Conservation (phyloP, 2,329 filamentous ascomycete species). For the Neonectria hederae region DNA sequence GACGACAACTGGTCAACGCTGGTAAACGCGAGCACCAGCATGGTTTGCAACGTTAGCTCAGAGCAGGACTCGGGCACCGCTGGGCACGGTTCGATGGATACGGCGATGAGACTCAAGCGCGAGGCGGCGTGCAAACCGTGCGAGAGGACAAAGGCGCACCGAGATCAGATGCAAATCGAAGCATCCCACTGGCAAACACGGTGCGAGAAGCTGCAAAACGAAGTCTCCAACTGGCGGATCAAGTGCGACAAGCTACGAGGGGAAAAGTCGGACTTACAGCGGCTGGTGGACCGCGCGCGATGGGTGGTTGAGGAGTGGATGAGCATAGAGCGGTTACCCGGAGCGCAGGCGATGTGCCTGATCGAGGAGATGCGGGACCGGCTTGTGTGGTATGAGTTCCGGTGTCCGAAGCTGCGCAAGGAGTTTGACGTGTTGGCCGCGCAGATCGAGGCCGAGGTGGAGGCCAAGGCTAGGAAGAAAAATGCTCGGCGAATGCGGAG, state of each 20-base stretch:
- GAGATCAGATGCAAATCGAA: neutral
- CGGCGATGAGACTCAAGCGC: neutral
- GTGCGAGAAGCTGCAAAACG: neutral
- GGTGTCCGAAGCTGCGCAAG: neutral
- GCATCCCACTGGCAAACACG: neutral
- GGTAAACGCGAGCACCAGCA: neutral
- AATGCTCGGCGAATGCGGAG: neutral
- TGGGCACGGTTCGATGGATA: neutral
- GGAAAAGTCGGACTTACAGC: slow-evolving; percentile 3
- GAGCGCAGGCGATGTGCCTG: neutral
- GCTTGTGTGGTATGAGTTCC: neutral
- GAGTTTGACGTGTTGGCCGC: neutral
- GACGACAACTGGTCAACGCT: slow-evolving; percentile 6
- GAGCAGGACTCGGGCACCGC: neutral
- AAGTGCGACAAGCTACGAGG: slow-evolving; percentile 3
- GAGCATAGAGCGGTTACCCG: neutral
- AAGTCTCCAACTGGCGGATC: neutral
- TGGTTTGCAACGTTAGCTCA: neutral
- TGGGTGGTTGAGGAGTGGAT: slow-evolving; percentile 9
- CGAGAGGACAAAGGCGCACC: neutral
- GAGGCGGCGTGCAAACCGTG: neutral
- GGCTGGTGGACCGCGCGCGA: slow-evolving; percentile 2
- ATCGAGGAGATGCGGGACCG: slow-evolving; percentile 7
- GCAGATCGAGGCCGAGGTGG: neutral
- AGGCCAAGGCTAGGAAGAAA: neutral